Evolutionary conservation across 129 eudicot species (phyloP), one percentile per base, ranked within the genome.

Genomic region (Lactuca saligna): DNA sequence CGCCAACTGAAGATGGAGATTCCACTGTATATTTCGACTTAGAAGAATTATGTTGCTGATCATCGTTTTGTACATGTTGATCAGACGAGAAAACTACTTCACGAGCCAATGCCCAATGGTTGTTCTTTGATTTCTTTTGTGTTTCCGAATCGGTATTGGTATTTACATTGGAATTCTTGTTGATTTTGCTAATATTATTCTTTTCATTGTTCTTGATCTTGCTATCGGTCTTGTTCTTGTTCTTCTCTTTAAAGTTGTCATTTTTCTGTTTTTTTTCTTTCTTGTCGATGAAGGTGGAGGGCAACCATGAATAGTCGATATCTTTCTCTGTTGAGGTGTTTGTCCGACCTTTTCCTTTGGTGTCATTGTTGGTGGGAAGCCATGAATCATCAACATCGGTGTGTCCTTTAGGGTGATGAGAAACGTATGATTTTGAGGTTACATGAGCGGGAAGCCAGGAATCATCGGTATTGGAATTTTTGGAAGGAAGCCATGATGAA

Each of bases 31-130:
- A 53, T 34, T 70, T 78, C 3, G 65, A 17, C 38, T 50, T 60
- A 25, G 64, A 17, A 33, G 59, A 59, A 8, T 74, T 38, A 71
- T 65, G 33, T 3, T 41, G 53, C 51, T 57, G 67, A 35, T 55
- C 65, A 3, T 0, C 11, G 17, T 57, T 48, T 58, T 60, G 55
- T 31, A 4, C 17, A 20, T 48, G 56, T 48, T 57, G 69, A 31
- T 65, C 63, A 50, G 63, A 9, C 29, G 72, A 33, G 34, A 79
- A 65, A 63, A 75, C 78, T 0, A 70, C 79, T 51, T 70, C 68
- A 29, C 81, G 84, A 2, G 84, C 84, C 64, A 64, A 49, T 4
- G 78, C 74, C 81, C 84, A 80, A 62, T 68, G 80, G 17, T 69
- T 76, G 1, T 57, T 75, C 11, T 16, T 35, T 17, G 79, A 29